Evolutionary conservation across 768 basidiomycete genomes (phyloP), one percentile per base, ranked within the genome.

Genomic region (Pleurotus eryngii): DNA sequence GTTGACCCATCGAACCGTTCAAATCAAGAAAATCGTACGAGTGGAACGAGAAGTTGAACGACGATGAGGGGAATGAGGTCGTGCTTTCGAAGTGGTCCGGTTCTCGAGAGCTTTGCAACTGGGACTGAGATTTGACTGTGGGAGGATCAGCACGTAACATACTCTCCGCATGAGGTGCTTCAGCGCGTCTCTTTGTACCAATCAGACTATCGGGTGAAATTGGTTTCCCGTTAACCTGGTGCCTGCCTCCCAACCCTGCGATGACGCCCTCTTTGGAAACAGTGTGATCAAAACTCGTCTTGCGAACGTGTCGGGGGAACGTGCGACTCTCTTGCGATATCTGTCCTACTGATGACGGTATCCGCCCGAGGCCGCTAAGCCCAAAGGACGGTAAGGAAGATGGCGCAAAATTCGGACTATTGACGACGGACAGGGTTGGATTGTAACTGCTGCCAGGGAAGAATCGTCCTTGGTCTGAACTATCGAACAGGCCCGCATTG

Each of bases 241-340:
- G 90, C 49, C 90, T 79, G 57, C 87, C 87, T 63, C 80, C 80
- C 49, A 83, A 71, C 42, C 81, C 82, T 27, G 75, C 66, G 58
- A 84, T 74, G 55, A 86, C 79, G 38, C 80, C 83, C 59, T 87
- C 85, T 61, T 81, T 83, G 38, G 82, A 80, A 40, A 95, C 87
- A 3, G 94, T 95, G 72, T 95, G 94, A 70, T 97, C 94, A 69
- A 95, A 96, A 71, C 92, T 94, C 46, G 94, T 92, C 78, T 97
- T 97, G 60, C 94, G 84, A 58, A 93, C 91, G 70, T 90, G 89
- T 59, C 88, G 83, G 53, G 94, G 91, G 68, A 94, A 91, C 27
- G 79, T 72, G 60, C 80, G 84, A 62, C 78, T 78, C 59, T 72
- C 70, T 56, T 71, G 69, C 17, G 68, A 60, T 49, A 68, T 58